Percentiles rank a stretch among this genome's conserved stretches.
Evolutionary conservation across 805 yeast genomes (phyloP).

Genomic region (Grigorovia yakushimaensis): DNA sequence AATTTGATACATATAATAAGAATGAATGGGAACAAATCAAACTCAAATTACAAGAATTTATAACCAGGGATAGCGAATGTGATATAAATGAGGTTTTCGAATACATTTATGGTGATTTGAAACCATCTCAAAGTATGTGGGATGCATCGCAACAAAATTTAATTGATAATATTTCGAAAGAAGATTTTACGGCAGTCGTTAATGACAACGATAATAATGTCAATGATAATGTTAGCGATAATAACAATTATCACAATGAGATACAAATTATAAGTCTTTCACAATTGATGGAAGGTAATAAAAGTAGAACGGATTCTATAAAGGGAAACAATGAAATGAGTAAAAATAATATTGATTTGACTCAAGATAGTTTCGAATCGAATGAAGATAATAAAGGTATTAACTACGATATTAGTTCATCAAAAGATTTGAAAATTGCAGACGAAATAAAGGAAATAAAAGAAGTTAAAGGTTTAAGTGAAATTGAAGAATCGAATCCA

Average conservation of each 20-base stretch:
- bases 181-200: neutral
- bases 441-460: neutral
- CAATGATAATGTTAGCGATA: too few species aligned
- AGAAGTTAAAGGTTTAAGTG: neutral
- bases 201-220: neutral
- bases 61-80: constrained; percentile 14
- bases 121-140: constrained; percentile 12
- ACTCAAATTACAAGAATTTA: constrained; percentile 10
- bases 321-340: neutral
- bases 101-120: constrained; percentile 18
- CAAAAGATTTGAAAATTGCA: too few species aligned
- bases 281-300: constrained; percentile 21
- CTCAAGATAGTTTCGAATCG: neutral
- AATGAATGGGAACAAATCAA: constrained; percentile 23
- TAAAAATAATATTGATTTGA: constrained; percentile 1
- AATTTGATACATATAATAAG: constrained; percentile 20
- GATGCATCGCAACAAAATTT: constrained; percentile 16
- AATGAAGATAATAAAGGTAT: too few species aligned
- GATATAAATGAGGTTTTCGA: constrained; percentile 17
- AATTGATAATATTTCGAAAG: neutral
- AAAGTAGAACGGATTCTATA: neutral
- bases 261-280: constrained; percentile 18
- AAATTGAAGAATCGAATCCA: neutral
- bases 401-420: too few species aligned
- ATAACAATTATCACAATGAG: neutral